Conservation (phyloP, 2,329 filamentous ascomycete genomes). For the Stachybotrys chartarum region DNA sequence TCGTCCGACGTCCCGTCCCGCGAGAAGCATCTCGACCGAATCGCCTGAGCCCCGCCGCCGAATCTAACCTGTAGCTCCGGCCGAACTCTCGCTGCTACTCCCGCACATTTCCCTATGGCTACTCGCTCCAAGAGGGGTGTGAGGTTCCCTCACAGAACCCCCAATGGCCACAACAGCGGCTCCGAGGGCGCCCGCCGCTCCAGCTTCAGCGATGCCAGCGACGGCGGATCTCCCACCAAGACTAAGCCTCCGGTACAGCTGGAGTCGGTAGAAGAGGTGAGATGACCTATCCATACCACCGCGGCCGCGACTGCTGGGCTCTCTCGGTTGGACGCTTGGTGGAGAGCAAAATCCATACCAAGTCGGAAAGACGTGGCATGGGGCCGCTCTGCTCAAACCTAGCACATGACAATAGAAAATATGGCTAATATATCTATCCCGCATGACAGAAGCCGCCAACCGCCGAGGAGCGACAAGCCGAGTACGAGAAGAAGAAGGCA, state of each 20-base stretch:
- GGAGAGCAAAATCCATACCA: no score
- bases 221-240: conserved; percentile 33
- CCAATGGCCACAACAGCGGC: conserved; percentile 33
- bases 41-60: not conserved
- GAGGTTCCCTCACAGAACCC: conserved; percentile 45
- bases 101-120: not conserved
- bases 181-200: conserved; percentile 41
- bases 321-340: not conserved
- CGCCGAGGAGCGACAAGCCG: conserved; percentile 39
- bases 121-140: conserved; percentile 39
- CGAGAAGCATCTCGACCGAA: not conserved
- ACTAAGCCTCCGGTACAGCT: conserved; percentile 19
- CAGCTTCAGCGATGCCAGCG: conserved; percentile 66
- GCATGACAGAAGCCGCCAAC: conserved; percentile 32
- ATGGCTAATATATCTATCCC: conserved; percentile 9
- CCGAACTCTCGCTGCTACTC: not conserved
- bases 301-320: not conserved
- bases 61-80: no score
- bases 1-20: no score
- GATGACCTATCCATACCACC: not conserved
- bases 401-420: not conserved
- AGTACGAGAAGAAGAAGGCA: conserved; percentile 98
- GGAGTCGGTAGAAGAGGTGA: conserved; percentile 27
- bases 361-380: no score
- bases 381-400: not conserved